A percentile compares a stretch with the other conserved stretches of the same genome.
These are phyloP conservation scores for Simplicillium aogashimaense DNA, from an alignment of 2,329 filamentous ascomycete species.

Conservation along the genomic window DNA sequence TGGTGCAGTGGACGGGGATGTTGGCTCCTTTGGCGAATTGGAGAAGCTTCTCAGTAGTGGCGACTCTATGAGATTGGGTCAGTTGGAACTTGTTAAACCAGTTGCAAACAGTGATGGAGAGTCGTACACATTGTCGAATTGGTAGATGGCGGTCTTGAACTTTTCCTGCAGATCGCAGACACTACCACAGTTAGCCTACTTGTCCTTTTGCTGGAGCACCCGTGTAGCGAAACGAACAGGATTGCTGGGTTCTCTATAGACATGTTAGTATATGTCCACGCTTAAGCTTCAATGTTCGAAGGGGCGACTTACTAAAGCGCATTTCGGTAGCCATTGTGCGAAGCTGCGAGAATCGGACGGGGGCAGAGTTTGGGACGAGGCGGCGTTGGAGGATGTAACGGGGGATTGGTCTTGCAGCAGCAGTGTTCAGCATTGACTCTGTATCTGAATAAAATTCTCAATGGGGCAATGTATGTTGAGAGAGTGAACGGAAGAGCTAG, in stretches of 20 bases:
- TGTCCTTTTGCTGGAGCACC: not conserved
- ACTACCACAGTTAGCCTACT: slow-evolving; percentile 31
- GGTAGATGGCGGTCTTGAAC: slow-evolving; percentile 73
- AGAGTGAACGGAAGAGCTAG: too few species aligned
- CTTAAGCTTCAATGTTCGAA: not conserved
- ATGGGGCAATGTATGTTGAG: too few species aligned
- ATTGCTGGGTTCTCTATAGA: slow-evolving; percentile 34
- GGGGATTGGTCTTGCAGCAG: not conserved
- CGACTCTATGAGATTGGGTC: slow-evolving; percentile 35
- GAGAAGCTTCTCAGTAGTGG: slow-evolving; percentile 60
- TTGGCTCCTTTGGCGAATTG: slow-evolving; percentile 52
- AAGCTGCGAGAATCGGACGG: not conserved
- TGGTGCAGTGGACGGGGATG: slow-evolving; percentile 78
- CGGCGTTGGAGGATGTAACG: not conserved
- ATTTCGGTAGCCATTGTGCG: slow-evolving; percentile 14
- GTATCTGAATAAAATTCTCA: too few species aligned
- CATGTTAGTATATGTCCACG: not conserved
- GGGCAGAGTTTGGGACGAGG: not conserved
- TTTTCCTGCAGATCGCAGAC: slow-evolving; percentile 94
- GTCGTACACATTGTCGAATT: slow-evolving; percentile 70
- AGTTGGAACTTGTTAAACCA: slow-evolving; percentile 2
- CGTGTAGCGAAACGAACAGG: slow-evolving; percentile 29
- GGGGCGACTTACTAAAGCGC: slow-evolving; percentile 21
- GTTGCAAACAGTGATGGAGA: slow-evolving; percentile 1
- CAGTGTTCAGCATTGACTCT: too few species aligned